Evolutionary conservation across 352 stramenopile genomes (phyloP), one percentile per base, ranked within the genome.

Genomic region (Blastocystis sp.): DNA sequence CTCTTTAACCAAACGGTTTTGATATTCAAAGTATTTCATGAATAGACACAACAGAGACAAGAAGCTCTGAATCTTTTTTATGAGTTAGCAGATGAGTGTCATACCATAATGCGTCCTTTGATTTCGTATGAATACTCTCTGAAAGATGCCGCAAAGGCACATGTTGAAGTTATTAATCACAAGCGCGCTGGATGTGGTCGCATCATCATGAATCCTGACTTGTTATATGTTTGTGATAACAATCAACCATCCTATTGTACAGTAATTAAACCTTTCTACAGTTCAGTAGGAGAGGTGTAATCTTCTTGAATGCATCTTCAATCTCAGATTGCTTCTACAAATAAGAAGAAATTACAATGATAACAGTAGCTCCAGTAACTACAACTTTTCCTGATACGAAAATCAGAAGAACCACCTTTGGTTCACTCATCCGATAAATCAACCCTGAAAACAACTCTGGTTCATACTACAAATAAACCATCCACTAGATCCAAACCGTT

Each of bases 381-480:
- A 99, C 96, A 42, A 99, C 93, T 91, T 99, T 99, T 42, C 97
- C 97, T 30, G 94, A 98, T 13, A 99, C 97, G 91, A 99, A 99
- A 87, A 99, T 98, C 35, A 99, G 90, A 30, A 99, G 91, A n/a
- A 98, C 98, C n/a, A 98, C 93, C 90, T 98, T 97, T 30, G 97
- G 96, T 69, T 94, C 93, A 1, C 98, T 91, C 91, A 99, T 94
- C 60, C 97, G 94, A 93, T 99, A 99, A 90, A 99, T 98, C 27
- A 99, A 92, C 9, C 97, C 97, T 11, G 97, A 96, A 92, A 99
- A 99, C n/a, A 99, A 92, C 90, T 99, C 97, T 0, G 97, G 97
- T 89, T 99, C 97, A 91, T 99, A 99, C 77, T 95, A 90, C 22
- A 81, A 11, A 94, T 95, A 2, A 95, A 94, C 90, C 98, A 95